These are phyloP conservation scores for Cicer pinnatifidum DNA, from an alignment of 306 rosid species.

Conservation along the genomic window DNA sequence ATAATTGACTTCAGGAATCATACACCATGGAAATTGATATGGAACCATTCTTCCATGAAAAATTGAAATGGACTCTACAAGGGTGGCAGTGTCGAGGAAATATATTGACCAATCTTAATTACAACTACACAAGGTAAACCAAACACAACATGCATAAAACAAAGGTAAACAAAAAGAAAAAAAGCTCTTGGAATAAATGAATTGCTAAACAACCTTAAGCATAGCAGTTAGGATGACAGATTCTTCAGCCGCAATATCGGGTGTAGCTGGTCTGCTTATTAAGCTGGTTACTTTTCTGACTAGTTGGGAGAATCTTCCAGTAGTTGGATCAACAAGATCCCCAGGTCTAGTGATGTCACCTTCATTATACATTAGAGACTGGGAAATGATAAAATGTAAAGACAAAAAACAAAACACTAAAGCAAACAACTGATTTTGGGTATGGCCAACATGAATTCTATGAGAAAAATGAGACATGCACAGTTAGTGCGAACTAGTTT, in stretches of 20 bases:
- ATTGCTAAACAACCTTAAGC: slow-evolving; percentile 57
- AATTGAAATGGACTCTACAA: not conserved
- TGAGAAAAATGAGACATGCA: not conserved
- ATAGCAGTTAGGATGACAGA: slow-evolving; percentile 52
- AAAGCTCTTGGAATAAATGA: slow-evolving; percentile 28
- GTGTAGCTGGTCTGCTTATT: slow-evolving; percentile 46
- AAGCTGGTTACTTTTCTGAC: slow-evolving; percentile 55
- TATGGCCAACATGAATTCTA: not conserved
- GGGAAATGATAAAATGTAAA: slow-evolving; percentile 50
- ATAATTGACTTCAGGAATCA: slow-evolving; percentile 30
- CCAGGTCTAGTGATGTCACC: slow-evolving; percentile 62
- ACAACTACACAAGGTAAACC: not conserved
- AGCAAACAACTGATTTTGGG: slow-evolving; percentile 5
- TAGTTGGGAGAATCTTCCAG: slow-evolving; percentile 60
- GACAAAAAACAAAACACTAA: slow-evolving; percentile 28
- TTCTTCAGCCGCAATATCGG: slow-evolving; percentile 53
- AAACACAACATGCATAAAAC: not conserved
- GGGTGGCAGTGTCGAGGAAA: not conserved
- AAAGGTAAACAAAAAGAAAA: not conserved
- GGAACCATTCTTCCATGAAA: not conserved
- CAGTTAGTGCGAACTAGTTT: too few species aligned
- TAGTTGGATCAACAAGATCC: slow-evolving; percentile 66
- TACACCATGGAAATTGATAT: slow-evolving; percentile 3
- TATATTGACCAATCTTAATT: slow-evolving; percentile 10
- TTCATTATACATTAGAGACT: slow-evolving; percentile 74